Evolutionary conservation across 139 green algal genomes (phyloP), one percentile per base, ranked within the genome.

Genomic region (Chlorella vulgaris): DNA sequence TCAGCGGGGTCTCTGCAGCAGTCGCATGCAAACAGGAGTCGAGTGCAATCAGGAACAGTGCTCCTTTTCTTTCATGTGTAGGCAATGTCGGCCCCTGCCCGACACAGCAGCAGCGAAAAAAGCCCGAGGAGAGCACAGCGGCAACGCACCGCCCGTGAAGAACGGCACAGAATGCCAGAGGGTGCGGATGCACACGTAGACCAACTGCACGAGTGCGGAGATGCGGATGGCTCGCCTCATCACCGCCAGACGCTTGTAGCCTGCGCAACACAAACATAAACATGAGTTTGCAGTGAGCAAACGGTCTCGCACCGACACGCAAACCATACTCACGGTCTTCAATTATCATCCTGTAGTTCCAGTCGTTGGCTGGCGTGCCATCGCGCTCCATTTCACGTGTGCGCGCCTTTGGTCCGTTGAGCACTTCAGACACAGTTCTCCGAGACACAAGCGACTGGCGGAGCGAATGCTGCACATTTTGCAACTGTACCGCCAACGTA

Each of bases 211-310:
- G 3, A 69, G 39, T 4, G 66, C 77, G 4, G 35, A 42, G 13
- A 67, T 21, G 4, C 36, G 19, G 28, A 83, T 76, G 21, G 24
- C 50, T 31, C 77, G 43, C n/a, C 77, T 65, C 65, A 83, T 67
- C 47, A 69, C 35, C 2, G 50, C 77, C 65, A 83, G n/a, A 22
- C 77, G 77, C 77, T 76, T 76, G 77, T 83, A 83, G 29, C 66
- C 77, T 83, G 50, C 65, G n/a, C 18, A 13, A 10, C 24, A 19
- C 7, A 51, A 21, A 31, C 18, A 21, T 28, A 5, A 28, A n/a
- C 47, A 15, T 15, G 13, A 15, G 15, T 55, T 15, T 15, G 47
- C 15, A 15, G 13, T 55, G 47, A 10, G 13, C 47, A 55, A 15
- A 10, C 13, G 47, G 13, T 10, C 47, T 10, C 13, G 47, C 15